Evolutionary conservation across 2,329 filamentous ascomycete genomes (phyloP), one percentile per base, ranked within the genome.

Genomic region (Chaetomium sp.): DNA sequence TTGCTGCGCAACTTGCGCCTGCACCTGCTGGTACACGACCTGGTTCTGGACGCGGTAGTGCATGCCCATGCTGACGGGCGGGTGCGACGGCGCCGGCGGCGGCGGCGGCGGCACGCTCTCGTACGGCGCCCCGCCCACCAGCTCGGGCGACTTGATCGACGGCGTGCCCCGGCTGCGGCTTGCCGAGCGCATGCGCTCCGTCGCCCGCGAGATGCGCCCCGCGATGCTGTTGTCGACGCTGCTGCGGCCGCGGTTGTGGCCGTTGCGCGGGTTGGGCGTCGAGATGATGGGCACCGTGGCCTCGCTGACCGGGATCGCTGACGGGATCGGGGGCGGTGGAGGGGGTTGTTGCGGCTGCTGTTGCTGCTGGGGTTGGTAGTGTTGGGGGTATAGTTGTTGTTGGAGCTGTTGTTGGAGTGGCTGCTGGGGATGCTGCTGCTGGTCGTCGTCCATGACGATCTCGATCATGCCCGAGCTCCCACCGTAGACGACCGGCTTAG

Each of bases 391-490:
- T 5, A 47, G 54, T 21, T 56, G 63, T 12, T 65, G 53, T 25
- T 66, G 50, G 16, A 47, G 13, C 12, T 55, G 64, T 1, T 47
- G 59, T 25, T 56, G 60, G 25, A 53, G 31, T 10, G 45, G 60
- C 21, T 59, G 61, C 4, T 60, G 31, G 60, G 4, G 29, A 47
- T 62, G n/a, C n/a, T 67, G 49, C 33, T 62, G 70, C n/a, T 85
- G 80, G 12, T 86, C 83, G 2, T 87, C 84, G 68, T 89, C 86
- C 82, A 87, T 87, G 57, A 89, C 85, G 66, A 89, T 87, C 73
- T 89, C 86, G 68, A 89, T 88, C 71, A 86, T 83, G 4, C 83
- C 85, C 0, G 84, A 82, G 8, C 79, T 81, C 1, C 79, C 79
- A 35, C 76, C 74, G 67, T 81, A 79, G 54, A 82, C 72, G 8